phyloP scores from a whole-genome alignment of 2,329 filamentous ascomycete genomes.

The Paraphaeosphaeria sporulosa region DNA sequence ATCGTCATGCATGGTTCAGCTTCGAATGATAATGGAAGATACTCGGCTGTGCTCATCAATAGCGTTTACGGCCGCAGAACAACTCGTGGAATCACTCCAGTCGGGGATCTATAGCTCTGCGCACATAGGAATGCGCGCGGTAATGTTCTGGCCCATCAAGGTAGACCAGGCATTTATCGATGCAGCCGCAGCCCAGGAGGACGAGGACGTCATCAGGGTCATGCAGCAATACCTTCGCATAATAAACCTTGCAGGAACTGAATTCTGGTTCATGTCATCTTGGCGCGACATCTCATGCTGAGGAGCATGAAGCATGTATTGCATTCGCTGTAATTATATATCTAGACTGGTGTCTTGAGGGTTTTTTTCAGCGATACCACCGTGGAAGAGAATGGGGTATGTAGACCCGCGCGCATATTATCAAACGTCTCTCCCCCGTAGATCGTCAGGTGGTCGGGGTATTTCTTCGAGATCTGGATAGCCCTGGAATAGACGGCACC shows the following conservation, averaged over 20 bases:
- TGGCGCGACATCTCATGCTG: conserved; percentile 28
- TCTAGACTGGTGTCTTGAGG: too few relatives aligned
- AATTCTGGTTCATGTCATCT: conserved; percentile 33
- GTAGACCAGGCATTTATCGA: conserved; percentile 30
- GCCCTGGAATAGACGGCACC: too few relatives aligned
- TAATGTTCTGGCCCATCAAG: conserved; percentile 34
- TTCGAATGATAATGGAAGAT: conserved; percentile 21
- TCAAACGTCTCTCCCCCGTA: too few relatives aligned
- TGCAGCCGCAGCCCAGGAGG: conserved; percentile 19
- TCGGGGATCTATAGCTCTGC: conserved; percentile 29
- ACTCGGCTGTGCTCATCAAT: conserved; percentile 9
- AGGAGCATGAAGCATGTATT: background rate
- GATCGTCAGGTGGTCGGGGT: too few relatives aligned
- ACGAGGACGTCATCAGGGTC: conserved; percentile 22
- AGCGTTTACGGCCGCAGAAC: conserved; percentile 22
- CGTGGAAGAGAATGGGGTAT: too few relatives aligned
- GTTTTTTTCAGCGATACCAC: too few relatives aligned
- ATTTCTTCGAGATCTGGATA: too few relatives aligned
- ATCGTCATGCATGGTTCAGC: conserved; percentile 30
- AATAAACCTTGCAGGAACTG: conserved; percentile 29
- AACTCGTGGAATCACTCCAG: conserved; percentile 27
- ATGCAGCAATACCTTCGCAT: conserved; percentile 31
- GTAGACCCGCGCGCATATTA: too few relatives aligned
- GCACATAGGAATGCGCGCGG: conserved; percentile 29
- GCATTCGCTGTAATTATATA: too few relatives aligned